Base-by-base conservation (phyloP, 2,329 filamentous ascomycete genomes). In the Calonectria fujianensis region DNA sequence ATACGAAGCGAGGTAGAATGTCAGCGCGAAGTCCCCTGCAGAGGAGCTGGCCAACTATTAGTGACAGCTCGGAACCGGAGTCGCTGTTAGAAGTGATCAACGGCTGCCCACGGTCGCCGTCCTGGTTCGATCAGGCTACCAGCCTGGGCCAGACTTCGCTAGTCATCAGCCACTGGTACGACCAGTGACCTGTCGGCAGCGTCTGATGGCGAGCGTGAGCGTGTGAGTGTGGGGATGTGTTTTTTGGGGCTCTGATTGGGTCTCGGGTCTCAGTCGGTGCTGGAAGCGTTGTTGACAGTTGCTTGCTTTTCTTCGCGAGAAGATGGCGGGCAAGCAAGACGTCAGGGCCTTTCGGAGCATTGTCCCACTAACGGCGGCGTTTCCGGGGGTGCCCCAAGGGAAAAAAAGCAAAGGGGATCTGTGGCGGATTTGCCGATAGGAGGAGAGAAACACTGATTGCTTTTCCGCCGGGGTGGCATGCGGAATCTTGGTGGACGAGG, bases 131-230 rank as follows among this genome's bases (percentile, higher is more conserved):
- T 69, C 45, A 51, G 64, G 50, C n/a, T 37, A 24, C 32, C 54
- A 24, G 37, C 54, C 48, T 57, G 72, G 67, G 72, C 67, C 20
- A 70, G 51, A 66, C 51, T 67, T 24, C 35, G 59, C 67, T 74
- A 63, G 67, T 59, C 39, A 59, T 24, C 63, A 74, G 67, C 50
- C 57, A 73, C 50, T 31, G 11, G 54, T 31, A 32, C 31, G 18
- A 65, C 57, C 18, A 54, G 39, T 51, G 48, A 29, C 37, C 45
- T 41, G 68, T 63, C 41, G 61, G 61, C 59, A 63, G 61, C 37
- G 13, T 45, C 29, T 48, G 24, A 45, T 3, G 20, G 69, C 57
- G 48, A 29, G 57, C 35, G 45, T 27, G 69, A 32, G 32, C 9
- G 16, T 41, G 16, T 41, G 50, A 14, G 29, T 32, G 45, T 48